A percentile compares a stretch with the other conserved stretches of the same genome.
Evolutionary conservation across 2,329 filamentous ascomycete genomes (phyloP).

Genomic region (Sclerotinia spermophila): DNA sequence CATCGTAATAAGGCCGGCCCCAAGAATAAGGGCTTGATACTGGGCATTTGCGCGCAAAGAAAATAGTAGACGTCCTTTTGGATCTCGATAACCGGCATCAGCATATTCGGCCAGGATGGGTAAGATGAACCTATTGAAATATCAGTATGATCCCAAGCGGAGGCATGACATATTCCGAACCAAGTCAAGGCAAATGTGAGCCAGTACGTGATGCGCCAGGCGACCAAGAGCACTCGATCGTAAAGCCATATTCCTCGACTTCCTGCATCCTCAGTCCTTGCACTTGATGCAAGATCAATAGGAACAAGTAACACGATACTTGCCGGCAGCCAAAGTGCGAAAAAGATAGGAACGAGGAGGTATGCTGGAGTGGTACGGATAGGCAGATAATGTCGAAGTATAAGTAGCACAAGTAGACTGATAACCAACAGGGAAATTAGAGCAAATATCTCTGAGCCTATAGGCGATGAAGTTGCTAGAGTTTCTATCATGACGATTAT

Average conservation of each 20-base stretch:
- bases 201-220: conserved; percentile 97
- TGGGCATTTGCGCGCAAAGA: conserved; percentile 83
- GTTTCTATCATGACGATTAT: conserved; percentile 30
- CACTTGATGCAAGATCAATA: conserved; percentile 88
- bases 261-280: conserved; percentile 65
- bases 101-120: conserved; percentile 92
- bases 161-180: conserved; percentile 45
- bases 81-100: conserved; percentile 88
- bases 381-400: conserved; percentile 86
- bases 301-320: conserved; percentile 90
- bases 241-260: conserved; percentile 85
- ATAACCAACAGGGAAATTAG: conserved; percentile 68
- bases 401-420: conserved; percentile 72
- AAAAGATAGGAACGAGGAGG: conserved; percentile 87
- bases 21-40: conserved; percentile 79
- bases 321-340: conserved; percentile 88
- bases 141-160: conserved; percentile 1
- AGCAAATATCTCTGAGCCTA: conserved; percentile 78
- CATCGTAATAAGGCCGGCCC: conserved; percentile 65
- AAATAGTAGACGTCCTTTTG: conserved; percentile 75
- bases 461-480: conserved; percentile 55
- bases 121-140: conserved; percentile 69
- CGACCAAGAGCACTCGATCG: conserved; percentile 71
- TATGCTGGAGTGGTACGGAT: conserved; percentile 87
- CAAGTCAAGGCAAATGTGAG: conserved; percentile 92